A percentile compares a stretch with the other conserved stretches of the same genome.
phyloP scores from a whole-genome alignment of 2,329 filamentous ascomycete genomes.

The Cytospora schulzeri region DNA sequence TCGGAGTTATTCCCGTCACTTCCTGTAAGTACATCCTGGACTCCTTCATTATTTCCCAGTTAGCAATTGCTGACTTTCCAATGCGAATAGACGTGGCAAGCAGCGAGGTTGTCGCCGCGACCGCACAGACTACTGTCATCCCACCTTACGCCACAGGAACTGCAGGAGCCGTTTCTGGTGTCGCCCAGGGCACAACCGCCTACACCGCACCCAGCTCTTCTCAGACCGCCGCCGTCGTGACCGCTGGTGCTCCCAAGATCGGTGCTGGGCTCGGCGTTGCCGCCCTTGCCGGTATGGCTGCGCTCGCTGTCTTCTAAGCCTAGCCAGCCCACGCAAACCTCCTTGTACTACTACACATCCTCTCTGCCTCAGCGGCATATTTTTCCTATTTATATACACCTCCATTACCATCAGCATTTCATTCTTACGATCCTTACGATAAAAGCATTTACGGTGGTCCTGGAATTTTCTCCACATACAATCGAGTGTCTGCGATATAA shows the following conservation, averaged over 20 bases:
- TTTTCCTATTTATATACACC: constrained; percentile 17
- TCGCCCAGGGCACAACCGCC: constrained; percentile 38
- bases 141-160: constrained; percentile 31
- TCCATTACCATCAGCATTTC: constrained; percentile 36
- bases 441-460: constrained; percentile 36
- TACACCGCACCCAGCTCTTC: constrained; percentile 38
- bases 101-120: background rate
- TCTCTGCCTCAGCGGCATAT: constrained; percentile 17
- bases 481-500: constrained; percentile 16
- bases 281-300: constrained; percentile 47
- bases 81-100: background rate
- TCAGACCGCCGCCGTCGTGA: constrained; percentile 37
- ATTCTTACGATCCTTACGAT: constrained; percentile 64
- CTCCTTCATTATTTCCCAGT: too few relatives aligned
- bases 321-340: background rate
- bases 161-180: constrained; percentile 31
- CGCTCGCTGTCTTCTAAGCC: constrained; percentile 50
- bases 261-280: constrained; percentile 49
- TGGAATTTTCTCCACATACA: constrained; percentile 31
- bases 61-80: background rate
- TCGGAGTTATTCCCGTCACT: constrained; percentile 44
- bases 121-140: constrained; percentile 33
- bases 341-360: background rate
- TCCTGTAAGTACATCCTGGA: background rate
- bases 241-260: constrained; percentile 38